Base-by-base conservation (phyloP, 805 yeast species). In the Wilhelminamyces savonicus region DNA sequence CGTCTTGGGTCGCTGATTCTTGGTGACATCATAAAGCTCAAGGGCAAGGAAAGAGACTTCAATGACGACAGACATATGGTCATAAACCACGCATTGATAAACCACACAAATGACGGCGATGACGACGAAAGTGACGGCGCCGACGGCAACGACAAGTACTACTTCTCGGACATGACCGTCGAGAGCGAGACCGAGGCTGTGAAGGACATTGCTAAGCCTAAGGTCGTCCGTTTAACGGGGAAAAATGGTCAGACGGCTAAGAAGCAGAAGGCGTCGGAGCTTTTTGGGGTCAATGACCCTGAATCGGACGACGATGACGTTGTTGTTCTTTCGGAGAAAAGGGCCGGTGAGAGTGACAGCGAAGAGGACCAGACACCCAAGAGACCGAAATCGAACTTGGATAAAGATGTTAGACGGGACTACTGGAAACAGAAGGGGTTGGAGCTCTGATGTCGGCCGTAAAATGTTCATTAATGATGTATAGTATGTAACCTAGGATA, bases 1-100 rank as follows among this genome's bases (percentile, higher is more conserved):
- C 60, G 95, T 35, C 43, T 76, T 5, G 88, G 86, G 0, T 74
- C 73, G 53, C 80, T 85, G 42, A 78, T 86, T 5, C 57, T 86
- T 31, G 95, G 94, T 3, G 83, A 81, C 38, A 80, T 84, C 11
- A 82, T 85, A 36, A 78, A 75, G 44, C 80, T 76, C 48, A 74
- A 69, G 35, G 94, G 94, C 7, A 75, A 74, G 39, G 76, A 71
- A 42, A 64, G 95, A 51, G 86, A 82, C 48, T 83, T 83, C 50
- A 75, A 72, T 29, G 92, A 83, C 54, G 90, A 82, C 35, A 68
- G 94, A 52, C 59, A 56, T 23, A 56, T 70, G 35, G 83, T 81
- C 3, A 51, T 59, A 4, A 82, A 82, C 51, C 71, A 74, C 35
- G 88, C 90, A 2, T 54, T 46, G 34, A 52, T 62, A 6, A 41